These are phyloP conservation scores for Passalora sequoiae DNA, from an alignment of 2,329 filamentous ascomycete species.

Conservation along the genomic window DNA sequence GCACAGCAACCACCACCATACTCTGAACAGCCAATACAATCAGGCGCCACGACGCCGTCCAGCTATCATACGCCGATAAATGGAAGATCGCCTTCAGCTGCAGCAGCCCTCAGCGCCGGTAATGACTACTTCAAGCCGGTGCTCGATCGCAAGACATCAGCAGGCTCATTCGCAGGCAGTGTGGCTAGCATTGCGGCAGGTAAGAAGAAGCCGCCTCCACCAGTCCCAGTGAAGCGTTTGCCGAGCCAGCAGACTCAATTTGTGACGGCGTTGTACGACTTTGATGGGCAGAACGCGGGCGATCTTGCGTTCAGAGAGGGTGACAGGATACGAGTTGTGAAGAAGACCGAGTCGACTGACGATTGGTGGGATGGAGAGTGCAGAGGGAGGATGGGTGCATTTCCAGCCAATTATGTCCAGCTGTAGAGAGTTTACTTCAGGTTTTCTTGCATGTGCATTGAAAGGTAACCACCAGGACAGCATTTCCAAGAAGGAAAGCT, in stretches of 20 bases:
- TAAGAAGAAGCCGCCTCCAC: slow-evolving; percentile 73
- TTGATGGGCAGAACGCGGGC: slow-evolving; percentile 62
- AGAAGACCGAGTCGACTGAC: slow-evolving; percentile 72
- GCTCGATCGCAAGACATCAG: slow-evolving; percentile 16
- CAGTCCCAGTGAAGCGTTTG: slow-evolving; percentile 59
- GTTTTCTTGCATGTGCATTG: not conserved
- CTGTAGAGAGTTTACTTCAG: slow-evolving; percentile 13
- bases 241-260: slow-evolving; percentile 40
- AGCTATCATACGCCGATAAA: slow-evolving; percentile 31
- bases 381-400: slow-evolving; percentile 61
- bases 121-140: slow-evolving; percentile 30
- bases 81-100: slow-evolving; percentile 19
- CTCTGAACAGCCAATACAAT: slow-evolving; percentile 18
- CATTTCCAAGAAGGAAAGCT: no score
- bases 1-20: slow-evolving; percentile 20
- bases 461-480: no score
- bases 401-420: slow-evolving; percentile 71
- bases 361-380: slow-evolving; percentile 87
- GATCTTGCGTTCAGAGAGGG: slow-evolving; percentile 73
- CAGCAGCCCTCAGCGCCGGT: slow-evolving; percentile 17
- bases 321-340: slow-evolving; percentile 69
- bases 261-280: slow-evolving; percentile 66
- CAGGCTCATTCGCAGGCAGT: slow-evolving; percentile 32
- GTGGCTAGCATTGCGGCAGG: slow-evolving; percentile 35
- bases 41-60: slow-evolving; percentile 30